phyloP scores from a whole-genome alignment of 2,329 filamentous ascomycete species.

The Epichloe sp. region DNA sequence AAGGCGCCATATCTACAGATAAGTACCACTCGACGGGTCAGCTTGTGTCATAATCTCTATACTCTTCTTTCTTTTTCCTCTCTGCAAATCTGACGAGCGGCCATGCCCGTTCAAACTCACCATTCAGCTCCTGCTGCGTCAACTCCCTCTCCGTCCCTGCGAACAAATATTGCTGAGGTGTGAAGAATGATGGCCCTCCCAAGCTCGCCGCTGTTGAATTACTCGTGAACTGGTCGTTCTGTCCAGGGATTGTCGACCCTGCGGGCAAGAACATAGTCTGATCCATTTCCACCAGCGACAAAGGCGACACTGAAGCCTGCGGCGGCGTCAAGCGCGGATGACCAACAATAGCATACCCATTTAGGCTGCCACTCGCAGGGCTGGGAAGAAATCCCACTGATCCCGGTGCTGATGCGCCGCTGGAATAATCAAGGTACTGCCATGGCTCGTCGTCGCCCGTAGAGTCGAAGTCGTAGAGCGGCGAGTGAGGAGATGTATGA shows the following conservation, averaged over 20 bases:
- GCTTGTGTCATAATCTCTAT: neutral
- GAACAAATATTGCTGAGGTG: conserved; percentile 27
- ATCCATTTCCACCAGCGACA: conserved; percentile 26
- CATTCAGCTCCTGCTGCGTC: conserved; percentile 15
- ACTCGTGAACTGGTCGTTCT: conserved; percentile 17
- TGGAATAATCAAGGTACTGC: conserved; percentile 28
- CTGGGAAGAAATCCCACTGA: conserved; percentile 35
- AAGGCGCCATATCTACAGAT: conserved; percentile 15
- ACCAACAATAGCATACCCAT: conserved; percentile 35
- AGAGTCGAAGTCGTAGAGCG: conserved; percentile 27
- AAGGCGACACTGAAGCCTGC: conserved; percentile 26
- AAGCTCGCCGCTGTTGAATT: conserved; percentile 10
- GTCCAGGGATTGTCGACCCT: conserved; percentile 18
- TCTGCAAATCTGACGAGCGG: neutral
- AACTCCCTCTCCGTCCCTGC: conserved; percentile 17
- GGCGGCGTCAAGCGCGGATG: conserved; percentile 15
- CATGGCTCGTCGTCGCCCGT: conserved; percentile 30
- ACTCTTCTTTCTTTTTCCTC: neutral
- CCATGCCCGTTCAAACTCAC: conserved; percentile 11
- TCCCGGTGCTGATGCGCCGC: conserved; percentile 20
- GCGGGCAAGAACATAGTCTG: conserved; percentile 21
- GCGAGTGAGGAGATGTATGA: conserved; percentile 24
- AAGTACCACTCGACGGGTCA: neutral
- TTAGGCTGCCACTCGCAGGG: conserved; percentile 37
- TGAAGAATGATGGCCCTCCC: conserved; percentile 14